A percentile compares a stretch with the other conserved stretches of the same genome.
Conservation (phyloP, 495 filamentous ascomycete species). For the Aspergillus conjunctus region DNA sequence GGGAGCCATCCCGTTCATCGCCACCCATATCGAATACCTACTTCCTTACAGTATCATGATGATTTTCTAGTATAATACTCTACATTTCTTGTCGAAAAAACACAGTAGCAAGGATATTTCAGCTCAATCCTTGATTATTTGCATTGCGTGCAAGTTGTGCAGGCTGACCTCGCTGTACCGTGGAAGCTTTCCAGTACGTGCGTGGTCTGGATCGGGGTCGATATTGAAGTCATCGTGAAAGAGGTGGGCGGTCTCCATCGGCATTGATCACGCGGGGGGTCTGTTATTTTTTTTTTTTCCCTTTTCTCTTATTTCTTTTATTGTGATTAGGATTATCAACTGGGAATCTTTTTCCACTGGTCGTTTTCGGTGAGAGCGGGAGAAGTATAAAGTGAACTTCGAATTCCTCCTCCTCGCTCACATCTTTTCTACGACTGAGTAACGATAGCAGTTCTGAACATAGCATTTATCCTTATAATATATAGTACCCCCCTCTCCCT, state of each 20-base stretch:
- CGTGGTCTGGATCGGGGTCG: conserved; percentile 26
- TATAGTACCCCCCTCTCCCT: background rate
- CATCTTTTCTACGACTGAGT: background rate
- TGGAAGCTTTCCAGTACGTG: conserved; percentile 29
- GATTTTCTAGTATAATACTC: no score
- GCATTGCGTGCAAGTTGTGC: background rate
- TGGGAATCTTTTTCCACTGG: conserved; percentile 8
- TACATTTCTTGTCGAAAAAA: no score
- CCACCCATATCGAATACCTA: no score
- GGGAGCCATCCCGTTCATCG: background rate
- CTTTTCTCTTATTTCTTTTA: conserved; percentile 25
- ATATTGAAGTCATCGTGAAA: conserved; percentile 37
- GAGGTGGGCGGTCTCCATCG: conserved; percentile 30
- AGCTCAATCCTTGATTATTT: no score
- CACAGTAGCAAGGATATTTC: no score
- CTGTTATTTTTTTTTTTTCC: conserved; percentile 23
- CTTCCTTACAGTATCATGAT: no score
- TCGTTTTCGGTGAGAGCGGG: conserved; percentile 5
- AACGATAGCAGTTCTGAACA: no score
- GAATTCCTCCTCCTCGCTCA: background rate
- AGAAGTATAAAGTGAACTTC: background rate
- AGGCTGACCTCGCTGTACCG: conserved; percentile 15
- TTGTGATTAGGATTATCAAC: conserved; percentile 19
- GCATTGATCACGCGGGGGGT: conserved; percentile 33
- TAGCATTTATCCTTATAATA: background rate